Evolutionary conservation across 805 yeast species (phyloP).

Genomic region (Metahyphopichia silvanorum): DNA sequence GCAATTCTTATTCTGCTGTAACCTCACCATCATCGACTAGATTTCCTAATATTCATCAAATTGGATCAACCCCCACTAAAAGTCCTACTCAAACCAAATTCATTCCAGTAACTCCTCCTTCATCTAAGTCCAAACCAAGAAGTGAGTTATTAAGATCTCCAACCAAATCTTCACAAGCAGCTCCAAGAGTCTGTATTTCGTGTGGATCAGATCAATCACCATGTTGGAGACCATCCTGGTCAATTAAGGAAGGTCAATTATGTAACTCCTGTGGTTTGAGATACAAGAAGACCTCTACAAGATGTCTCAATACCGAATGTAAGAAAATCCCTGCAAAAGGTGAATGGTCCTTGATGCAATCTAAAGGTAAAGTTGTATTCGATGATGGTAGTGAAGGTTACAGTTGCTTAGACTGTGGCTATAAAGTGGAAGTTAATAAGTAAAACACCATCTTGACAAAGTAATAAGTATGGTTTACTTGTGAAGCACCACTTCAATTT

Average conservation of each 20-base stretch:
- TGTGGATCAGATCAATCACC: conserved; percentile 92
- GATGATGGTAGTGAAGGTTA: conserved; percentile 40
- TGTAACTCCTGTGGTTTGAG: conserved; percentile 96
- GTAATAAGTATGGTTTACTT: background rate
- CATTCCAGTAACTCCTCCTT: conserved; percentile 42
- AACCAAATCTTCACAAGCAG: conserved; percentile 16
- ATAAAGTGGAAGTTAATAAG: conserved; percentile 38
- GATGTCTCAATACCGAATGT: conserved; percentile 76
- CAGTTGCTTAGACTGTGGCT: conserved; percentile 42
- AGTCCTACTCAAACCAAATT: conserved; percentile 18
- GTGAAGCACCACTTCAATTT: background rate
- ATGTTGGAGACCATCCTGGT: conserved; percentile 99
- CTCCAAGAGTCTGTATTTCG: conserved; percentile 71
- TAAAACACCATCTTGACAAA: conserved; percentile 4
- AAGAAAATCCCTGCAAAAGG: conserved; percentile 93
- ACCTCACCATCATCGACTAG: conserved; percentile 2
- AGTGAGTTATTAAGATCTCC: conserved; percentile 33
- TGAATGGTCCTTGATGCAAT: conserved; percentile 86
- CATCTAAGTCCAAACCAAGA: conserved; percentile 25
- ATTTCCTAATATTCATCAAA: conserved; percentile 1
- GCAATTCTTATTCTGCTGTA: background rate
- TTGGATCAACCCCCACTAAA: conserved; percentile 2
- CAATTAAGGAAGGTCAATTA: conserved; percentile 83
- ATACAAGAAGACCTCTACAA: conserved; percentile 89
- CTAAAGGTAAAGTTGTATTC: conserved; percentile 50